Evolutionary conservation across 805 yeast genomes (phyloP).

Genomic region (Saturnispora sanitii): DNA sequence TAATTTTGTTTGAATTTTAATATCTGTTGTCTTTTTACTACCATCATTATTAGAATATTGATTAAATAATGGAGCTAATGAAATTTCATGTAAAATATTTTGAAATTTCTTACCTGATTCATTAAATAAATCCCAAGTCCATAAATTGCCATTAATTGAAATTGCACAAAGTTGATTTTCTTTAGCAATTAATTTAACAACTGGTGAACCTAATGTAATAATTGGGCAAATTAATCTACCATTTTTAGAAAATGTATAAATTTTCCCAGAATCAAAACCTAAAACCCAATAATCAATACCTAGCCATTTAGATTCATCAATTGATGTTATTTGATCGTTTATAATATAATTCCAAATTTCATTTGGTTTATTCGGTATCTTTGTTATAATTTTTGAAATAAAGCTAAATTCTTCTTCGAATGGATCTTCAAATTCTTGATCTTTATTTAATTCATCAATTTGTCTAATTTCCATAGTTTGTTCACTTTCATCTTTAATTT

Average conservation of each 20-base stretch:
- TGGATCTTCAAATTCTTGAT: slow-evolving; percentile 20
- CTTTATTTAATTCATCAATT: slow-evolving; percentile 8
- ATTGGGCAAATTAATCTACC: slow-evolving; percentile 40
- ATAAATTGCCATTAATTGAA: slow-evolving; percentile 41
- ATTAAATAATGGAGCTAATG: slow-evolving; percentile 47
- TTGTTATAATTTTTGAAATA: slow-evolving; percentile 16
- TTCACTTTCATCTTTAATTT: slow-evolving; percentile 7
- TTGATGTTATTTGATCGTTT: slow-evolving; percentile 32
- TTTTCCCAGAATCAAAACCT: slow-evolving; percentile 49
- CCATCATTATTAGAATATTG: slow-evolving; percentile 18
- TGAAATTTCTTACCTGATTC: slow-evolving; percentile 6
- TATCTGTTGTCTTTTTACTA: slow-evolving; percentile 17
- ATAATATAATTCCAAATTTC: slow-evolving; percentile 32
- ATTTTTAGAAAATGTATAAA: slow-evolving; percentile 35
- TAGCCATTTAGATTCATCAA: slow-evolving; percentile 24
- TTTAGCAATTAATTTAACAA: slow-evolving; percentile 30
- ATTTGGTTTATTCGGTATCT: neutral
- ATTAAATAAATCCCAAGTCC: slow-evolving; percentile 35
- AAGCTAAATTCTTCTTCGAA: slow-evolving; percentile 29
- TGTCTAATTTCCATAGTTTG: slow-evolving; percentile 18
- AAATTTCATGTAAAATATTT: slow-evolving; percentile 32
- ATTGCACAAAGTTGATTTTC: slow-evolving; percentile 32
- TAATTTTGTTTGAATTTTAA: slow-evolving; percentile 12
- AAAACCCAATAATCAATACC: slow-evolving; percentile 46
- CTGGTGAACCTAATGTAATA: slow-evolving; percentile 42